Conservation (phyloP, 495 filamentous ascomycete genomes). For the Penicillium canariense region DNA sequence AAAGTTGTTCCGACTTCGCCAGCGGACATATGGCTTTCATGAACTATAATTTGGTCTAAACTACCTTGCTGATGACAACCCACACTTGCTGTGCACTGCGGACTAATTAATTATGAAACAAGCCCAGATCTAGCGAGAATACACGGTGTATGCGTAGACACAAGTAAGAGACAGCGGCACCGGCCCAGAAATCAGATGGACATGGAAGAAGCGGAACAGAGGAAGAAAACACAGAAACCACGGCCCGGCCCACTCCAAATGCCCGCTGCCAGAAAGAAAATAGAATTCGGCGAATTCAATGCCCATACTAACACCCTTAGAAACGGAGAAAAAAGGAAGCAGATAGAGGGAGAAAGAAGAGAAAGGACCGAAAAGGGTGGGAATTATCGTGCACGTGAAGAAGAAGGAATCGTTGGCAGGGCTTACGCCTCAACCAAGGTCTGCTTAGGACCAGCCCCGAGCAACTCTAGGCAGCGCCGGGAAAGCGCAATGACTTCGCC, state of each 20-base stretch:
- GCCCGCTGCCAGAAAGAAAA: constrained; percentile 34
- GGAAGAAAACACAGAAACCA: background rate
- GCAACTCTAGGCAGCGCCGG: constrained; percentile 80
- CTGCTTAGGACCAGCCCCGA: constrained; percentile 61
- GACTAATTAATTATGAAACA: constrained; percentile 28
- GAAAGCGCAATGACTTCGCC: constrained; percentile 93
- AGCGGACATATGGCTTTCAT: background rate
- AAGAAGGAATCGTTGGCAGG: constrained; percentile 9
- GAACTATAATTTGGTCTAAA: background rate
- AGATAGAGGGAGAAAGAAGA: constrained; percentile 7
- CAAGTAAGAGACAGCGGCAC: constrained; percentile 21
- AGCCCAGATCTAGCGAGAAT: constrained; percentile 32
- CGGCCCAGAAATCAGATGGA: constrained; percentile 22
- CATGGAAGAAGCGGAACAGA: constrained; percentile 12
- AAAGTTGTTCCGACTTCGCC: constrained; percentile 15
- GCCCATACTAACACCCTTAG: constrained; percentile 36
- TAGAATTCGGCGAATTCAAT: constrained; percentile 30
- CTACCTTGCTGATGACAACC: background rate
- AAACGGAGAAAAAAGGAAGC: constrained; percentile 7
- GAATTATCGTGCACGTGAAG: constrained; percentile 2
- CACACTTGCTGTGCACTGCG: background rate
- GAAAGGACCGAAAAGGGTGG: constrained; percentile 18
- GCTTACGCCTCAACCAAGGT: constrained; percentile 55
- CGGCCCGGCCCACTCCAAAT: constrained; percentile 36
- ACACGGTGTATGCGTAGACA: constrained; percentile 36